These are phyloP conservation scores for Pyricularia pennisetigena DNA, from an alignment of 2,329 filamentous ascomycete species.

Conservation along the genomic window DNA sequence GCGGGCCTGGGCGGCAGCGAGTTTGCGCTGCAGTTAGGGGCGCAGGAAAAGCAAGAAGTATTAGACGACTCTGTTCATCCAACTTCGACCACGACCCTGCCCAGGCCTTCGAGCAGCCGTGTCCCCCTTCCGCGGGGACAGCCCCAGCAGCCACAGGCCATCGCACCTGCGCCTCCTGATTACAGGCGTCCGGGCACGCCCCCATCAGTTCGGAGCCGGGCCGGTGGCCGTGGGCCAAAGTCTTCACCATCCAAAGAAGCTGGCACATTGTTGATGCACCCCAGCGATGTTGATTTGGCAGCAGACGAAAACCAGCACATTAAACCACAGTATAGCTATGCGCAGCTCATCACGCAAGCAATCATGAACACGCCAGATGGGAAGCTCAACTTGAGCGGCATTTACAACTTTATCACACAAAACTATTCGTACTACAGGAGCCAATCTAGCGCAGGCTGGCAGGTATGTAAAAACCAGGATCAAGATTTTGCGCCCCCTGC, in stretches of 20 bases:
- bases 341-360: slow-evolving; percentile 92
- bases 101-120: slow-evolving; percentile 13
- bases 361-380: slow-evolving; percentile 81
- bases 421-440: slow-evolving; percentile 91
- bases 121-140: slow-evolving; percentile 18
- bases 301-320: slow-evolving; percentile 78
- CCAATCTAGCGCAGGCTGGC: slow-evolving; percentile 73
- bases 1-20: slow-evolving; percentile 39
- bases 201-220: slow-evolving; percentile 31
- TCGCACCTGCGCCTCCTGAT: slow-evolving; percentile 50
- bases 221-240: slow-evolving; percentile 20
- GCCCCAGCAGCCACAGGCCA: slow-evolving; percentile 33
- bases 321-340: slow-evolving; percentile 94
- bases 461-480: slow-evolving; percentile 43
- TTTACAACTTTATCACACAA: slow-evolving; percentile 86
- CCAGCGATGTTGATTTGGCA: slow-evolving; percentile 63
- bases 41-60: slow-evolving; percentile 8
- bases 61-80: slow-evolving; percentile 17
- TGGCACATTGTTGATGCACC: slow-evolving; percentile 34
- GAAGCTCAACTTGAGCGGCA: slow-evolving; percentile 82
- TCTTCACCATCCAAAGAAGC: slow-evolving; percentile 27
- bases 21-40: slow-evolving; percentile 6
- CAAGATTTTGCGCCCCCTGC: neutral
- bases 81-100: slow-evolving; percentile 7
- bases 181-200: slow-evolving; percentile 54